Evolutionary conservation across 2,329 filamentous ascomycete genomes (phyloP).

Genomic region (Escovopsis weberi): DNA sequence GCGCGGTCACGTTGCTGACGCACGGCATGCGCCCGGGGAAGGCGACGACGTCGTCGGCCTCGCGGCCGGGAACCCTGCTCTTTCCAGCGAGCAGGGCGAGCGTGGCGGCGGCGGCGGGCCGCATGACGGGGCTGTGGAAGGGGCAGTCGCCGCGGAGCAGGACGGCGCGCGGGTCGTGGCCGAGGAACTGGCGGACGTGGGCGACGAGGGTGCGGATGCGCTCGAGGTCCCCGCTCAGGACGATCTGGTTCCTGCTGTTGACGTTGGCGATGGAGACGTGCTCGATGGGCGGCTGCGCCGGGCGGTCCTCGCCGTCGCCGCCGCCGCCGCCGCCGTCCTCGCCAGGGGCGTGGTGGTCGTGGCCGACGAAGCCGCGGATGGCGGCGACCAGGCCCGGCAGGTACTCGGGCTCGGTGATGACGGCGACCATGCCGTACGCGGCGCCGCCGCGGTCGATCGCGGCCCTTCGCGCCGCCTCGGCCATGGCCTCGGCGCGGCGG

Average conservation of each 20-base stretch:
- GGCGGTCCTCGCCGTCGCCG: constrained; percentile 50
- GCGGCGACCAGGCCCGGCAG: constrained; percentile 54
- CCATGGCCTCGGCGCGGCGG: constrained; percentile 70
- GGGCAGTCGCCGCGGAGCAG: constrained; percentile 75
- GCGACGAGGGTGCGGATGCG: constrained; percentile 68
- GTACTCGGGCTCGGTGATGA: constrained; percentile 75
- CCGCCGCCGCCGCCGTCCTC: constrained; percentile 49
- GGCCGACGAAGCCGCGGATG: constrained; percentile 66
- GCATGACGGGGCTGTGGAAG: constrained; percentile 88
- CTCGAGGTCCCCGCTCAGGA: constrained; percentile 75
- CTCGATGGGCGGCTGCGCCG: constrained; percentile 60
- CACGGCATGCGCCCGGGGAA: constrained; percentile 67
- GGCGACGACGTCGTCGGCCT: constrained; percentile 49
- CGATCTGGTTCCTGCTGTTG: constrained; percentile 93
- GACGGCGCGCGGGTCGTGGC: constrained; percentile 81
- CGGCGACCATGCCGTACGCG: constrained; percentile 86
- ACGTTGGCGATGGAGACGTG: constrained; percentile 87
- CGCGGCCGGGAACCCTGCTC: constrained; percentile 36
- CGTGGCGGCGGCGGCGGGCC: constrained; percentile 66
- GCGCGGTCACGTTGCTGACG: constrained; percentile 72
- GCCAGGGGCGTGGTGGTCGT: no score
- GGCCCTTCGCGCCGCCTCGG: constrained; percentile 55
- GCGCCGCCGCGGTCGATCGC: constrained; percentile 55
- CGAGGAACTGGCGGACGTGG: constrained; percentile 77
- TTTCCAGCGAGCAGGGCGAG: constrained; percentile 47